Percentiles rank a stretch among this genome's conserved stretches.
Evolutionary conservation across 495 filamentous ascomycete species (phyloP).

Genomic region (Podospora sp.): DNA sequence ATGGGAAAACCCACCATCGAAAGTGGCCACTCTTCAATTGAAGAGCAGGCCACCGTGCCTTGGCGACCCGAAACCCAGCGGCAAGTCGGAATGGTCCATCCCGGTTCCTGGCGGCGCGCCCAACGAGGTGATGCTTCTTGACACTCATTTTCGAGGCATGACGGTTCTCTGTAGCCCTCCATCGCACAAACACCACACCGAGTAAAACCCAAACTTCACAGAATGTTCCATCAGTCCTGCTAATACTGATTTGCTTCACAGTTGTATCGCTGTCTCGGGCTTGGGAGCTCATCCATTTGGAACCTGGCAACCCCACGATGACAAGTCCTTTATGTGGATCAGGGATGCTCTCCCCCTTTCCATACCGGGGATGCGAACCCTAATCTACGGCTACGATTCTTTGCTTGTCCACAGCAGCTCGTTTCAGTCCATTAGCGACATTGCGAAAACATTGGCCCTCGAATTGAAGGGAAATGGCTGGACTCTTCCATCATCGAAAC

Average conservation of each 20-base stretch:
- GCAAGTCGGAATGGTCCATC: not conserved
- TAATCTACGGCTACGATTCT: conserved; percentile 35
- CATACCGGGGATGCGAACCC: conserved; percentile 28
- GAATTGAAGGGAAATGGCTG: conserved; percentile 15
- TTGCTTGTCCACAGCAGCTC: conserved; percentile 15
- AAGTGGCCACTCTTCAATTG: not conserved
- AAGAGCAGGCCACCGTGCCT: not conserved
- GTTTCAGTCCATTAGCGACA: conserved; percentile 27
- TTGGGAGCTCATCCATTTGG: conserved; percentile 13
- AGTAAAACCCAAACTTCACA: too few relatives aligned
- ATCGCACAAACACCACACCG: too few relatives aligned
- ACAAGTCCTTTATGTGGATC: conserved; percentile 33
- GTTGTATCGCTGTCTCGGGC: conserved; percentile 24
- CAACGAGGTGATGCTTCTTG: not conserved
- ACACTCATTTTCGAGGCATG: not conserved
- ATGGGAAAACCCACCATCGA: not conserved
- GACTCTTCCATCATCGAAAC: conserved; percentile 18
- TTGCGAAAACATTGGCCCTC: conserved; percentile 15
- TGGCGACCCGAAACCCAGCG: not conserved
- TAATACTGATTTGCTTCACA: too few relatives aligned
- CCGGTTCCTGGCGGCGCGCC: not conserved
- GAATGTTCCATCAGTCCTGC: too few relatives aligned
- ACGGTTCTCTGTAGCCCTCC: too few relatives aligned
- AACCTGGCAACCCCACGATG: conserved; percentile 20
- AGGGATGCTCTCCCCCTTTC: conserved; percentile 35